phyloP scores from a whole-genome alignment of 495 filamentous ascomycete species.

The Pseudomonodictys pantanalensis region DNA sequence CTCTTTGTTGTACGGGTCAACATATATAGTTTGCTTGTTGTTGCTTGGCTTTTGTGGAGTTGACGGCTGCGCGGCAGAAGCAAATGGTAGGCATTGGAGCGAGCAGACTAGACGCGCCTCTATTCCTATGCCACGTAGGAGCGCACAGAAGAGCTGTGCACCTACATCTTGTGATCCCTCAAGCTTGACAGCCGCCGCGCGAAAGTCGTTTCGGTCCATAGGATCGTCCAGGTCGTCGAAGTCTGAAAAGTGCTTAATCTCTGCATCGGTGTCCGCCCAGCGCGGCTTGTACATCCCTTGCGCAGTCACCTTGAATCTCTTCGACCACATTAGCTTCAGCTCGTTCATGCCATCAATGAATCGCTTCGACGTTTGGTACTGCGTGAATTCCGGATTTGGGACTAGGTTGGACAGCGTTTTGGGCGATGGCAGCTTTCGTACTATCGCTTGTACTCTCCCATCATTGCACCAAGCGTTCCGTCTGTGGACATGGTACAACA shows the following conservation, averaged over 20 bases:
- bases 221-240: constrained; percentile 52
- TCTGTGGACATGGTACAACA: constrained; percentile 68
- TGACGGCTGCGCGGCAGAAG: constrained; percentile 49
- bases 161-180: constrained; percentile 84
- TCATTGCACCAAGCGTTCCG: constrained; percentile 92
- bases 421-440: constrained; percentile 20
- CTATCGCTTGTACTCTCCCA: constrained; percentile 35
- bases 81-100: constrained; percentile 76
- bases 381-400: constrained; percentile 59
- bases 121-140: constrained; percentile 74
- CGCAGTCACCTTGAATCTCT: constrained; percentile 65
- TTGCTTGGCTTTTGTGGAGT: constrained; percentile 46
- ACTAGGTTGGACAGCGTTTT: constrained; percentile 47
- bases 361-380: constrained; percentile 66
- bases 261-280: constrained; percentile 65
- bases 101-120: constrained; percentile 91
- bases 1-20: constrained; percentile 28
- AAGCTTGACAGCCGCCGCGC: constrained; percentile 59
- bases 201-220: constrained; percentile 67
- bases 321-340: constrained; percentile 62
- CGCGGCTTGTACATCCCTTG: constrained; percentile 66
- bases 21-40: constrained; percentile 44
- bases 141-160: constrained; percentile 82
- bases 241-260: constrained; percentile 55
- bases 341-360: constrained; percentile 76